These are phyloP conservation scores for Astrephomene gubernaculifera DNA, from an alignment of 139 green algal species.

Conservation along the genomic window DNA sequence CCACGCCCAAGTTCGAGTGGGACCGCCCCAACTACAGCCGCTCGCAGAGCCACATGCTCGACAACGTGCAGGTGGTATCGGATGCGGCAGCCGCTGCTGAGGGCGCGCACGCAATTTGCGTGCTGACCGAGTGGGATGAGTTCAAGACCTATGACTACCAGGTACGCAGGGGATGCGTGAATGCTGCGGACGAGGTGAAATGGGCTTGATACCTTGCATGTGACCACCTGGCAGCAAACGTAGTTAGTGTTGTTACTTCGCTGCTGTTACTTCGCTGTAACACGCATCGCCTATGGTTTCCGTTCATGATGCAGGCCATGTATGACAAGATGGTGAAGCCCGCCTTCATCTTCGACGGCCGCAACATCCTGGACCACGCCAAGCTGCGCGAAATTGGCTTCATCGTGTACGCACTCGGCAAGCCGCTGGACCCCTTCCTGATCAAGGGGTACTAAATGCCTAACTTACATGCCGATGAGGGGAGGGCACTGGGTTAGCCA, in stretches of 20 bases:
- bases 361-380: conserved; percentile 95
- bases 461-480: no score
- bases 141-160: conserved; percentile 93
- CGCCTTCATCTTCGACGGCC: conserved; percentile 99
- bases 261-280: no score
- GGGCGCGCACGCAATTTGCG: conserved; percentile 87
- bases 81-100: conserved; percentile 76
- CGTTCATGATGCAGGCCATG: no score
- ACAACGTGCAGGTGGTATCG: conserved; percentile 62
- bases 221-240: no score
- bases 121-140: conserved; percentile 99
- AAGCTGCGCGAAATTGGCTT: conserved; percentile 96
- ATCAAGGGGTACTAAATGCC: conserved; percentile 67
- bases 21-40: conserved; percentile 84
- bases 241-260: no score
- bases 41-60: conserved; percentile 62
- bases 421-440: conserved; percentile 98
- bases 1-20: conserved; percentile 92
- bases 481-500: no score
- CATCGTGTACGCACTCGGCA: conserved; percentile 97
- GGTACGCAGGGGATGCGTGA: no score
- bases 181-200: no score
- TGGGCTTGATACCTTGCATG: no score
- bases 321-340: conserved; percentile 96
- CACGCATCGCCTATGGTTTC: no score